Evolutionary conservation across 2,329 filamentous ascomycete species (phyloP).

Genomic region (Monilinia aucupariae): DNA sequence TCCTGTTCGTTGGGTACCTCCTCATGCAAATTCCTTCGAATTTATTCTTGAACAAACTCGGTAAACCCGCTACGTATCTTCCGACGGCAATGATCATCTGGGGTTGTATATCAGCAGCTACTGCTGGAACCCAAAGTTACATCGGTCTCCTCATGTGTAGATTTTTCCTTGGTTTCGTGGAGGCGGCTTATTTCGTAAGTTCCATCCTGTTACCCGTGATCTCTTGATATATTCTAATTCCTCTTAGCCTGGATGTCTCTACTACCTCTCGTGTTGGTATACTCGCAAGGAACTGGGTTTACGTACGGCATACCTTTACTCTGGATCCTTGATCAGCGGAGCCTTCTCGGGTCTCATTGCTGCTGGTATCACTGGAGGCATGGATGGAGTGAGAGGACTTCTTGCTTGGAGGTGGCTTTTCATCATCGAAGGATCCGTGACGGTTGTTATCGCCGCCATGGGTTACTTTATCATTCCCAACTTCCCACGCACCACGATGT

Average conservation of each 20-base stretch:
- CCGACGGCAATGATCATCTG: constrained; percentile 45
- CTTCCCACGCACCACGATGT: constrained; percentile 56
- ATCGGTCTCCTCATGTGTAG: constrained; percentile 43
- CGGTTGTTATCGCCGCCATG: constrained; percentile 52
- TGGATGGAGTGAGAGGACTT: constrained; percentile 53
- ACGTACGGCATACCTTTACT: constrained; percentile 61
- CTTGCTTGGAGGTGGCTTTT: constrained; percentile 63
- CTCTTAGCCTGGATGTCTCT: constrained; percentile 51
- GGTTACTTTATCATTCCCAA: constrained; percentile 58
- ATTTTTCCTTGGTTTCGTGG: constrained; percentile 48
- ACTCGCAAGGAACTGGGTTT: constrained; percentile 62
- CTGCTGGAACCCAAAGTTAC: constrained; percentile 44
- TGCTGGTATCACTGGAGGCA: constrained; percentile 59
- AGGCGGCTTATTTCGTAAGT: constrained; percentile 50
- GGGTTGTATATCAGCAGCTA: constrained; percentile 46
- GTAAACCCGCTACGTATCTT: constrained; percentile 46
- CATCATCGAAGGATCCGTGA: constrained; percentile 64
- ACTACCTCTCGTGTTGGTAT: constrained; percentile 63
- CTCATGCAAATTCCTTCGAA: constrained; percentile 45
- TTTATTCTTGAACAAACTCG: constrained; percentile 44
- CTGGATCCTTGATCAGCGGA: constrained; percentile 63
- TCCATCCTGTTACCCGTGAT: too few relatives aligned
- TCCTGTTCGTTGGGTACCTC: constrained; percentile 39
- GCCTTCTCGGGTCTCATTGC: constrained; percentile 65
- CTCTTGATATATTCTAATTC: constrained; percentile 8